Evolutionary conservation across 179 eudicot genomes (phyloP), one percentile per base, ranked within the genome.

Genomic region (Drosera spatulata): DNA sequence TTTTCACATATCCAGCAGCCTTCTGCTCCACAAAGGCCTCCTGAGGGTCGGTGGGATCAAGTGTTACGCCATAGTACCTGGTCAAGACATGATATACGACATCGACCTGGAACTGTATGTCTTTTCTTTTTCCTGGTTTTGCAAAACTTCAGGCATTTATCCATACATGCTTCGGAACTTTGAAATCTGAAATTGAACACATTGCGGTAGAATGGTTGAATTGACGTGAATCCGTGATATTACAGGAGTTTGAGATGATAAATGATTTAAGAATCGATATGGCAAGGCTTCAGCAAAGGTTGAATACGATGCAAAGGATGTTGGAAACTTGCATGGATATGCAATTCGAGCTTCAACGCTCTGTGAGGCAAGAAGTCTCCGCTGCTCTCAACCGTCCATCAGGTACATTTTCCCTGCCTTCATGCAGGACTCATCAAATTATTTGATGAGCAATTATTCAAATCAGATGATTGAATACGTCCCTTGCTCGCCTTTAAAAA

Each of bases 301-400:
- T 91, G 82, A 80, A 88, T 61, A 76, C 75, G 63, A 91, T 91
- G 97, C 95, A 91, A 69, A 80, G 71, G 59, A 88, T 82, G 87
- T 76, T 22, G 33, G 33, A 22, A 22, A 22, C 33, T 22, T 22
- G 33, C 33, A 22, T 22, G 33, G 33, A 22, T 91, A 83, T 88
- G 90, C 96, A 91, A 75, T 70, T 88, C 56, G 97, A 88, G 76
- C 66, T 91, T 78, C 96, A 88, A 64, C 85, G 88, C 12, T 65
- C 86, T 37, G 73, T 90, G 14, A 71, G 75, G 52, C 86, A 85
- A 72, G 94, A 87, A 70, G 83, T 90, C 59, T 87, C 86, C 64
- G 93, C 96, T 1, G 90, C 97, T 62, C 72, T 87, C 14, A 87
- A 78, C 59, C 77, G 95, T 55, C 60, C 84, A 44, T 54, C 73